Evolutionary conservation across 1,284 basidiomycete genomes (phyloP).

Genomic region (Papiliotrema laurentii): DNA sequence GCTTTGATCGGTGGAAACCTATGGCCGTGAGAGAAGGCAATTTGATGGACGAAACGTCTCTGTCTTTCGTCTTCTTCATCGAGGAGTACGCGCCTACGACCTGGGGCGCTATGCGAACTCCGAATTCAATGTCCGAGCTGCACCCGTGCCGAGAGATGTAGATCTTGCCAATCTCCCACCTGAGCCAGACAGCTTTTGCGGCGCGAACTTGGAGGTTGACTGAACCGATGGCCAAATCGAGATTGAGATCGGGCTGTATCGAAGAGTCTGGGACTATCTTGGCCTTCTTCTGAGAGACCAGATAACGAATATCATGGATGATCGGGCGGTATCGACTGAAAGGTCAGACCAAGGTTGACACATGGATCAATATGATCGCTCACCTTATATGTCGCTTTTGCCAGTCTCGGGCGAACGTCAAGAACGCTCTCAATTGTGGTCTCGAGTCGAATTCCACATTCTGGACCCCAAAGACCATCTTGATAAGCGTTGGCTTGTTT

Average conservation of each 20-base stretch:
- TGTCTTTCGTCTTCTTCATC: conserved; percentile 18
- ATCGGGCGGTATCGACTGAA: conserved; percentile 21
- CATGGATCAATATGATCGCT: conserved; percentile 2
- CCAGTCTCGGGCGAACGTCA: conserved; percentile 37
- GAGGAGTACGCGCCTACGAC: conserved; percentile 35
- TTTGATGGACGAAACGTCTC: conserved; percentile 27
- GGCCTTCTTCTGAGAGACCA: background rate
- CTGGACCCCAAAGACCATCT: conserved; percentile 14
- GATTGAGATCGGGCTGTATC: background rate
- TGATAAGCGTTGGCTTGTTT: background rate
- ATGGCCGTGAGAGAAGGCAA: conserved; percentile 16
- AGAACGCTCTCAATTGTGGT: conserved; percentile 33
- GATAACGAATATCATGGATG: conserved; percentile 10
- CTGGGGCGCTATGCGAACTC: conserved; percentile 31
- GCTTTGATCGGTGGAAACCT: conserved; percentile 9
- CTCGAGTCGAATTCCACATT: conserved; percentile 31
- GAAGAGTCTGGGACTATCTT: background rate
- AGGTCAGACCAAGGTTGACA: conserved; percentile 4
- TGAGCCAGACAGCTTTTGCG: conserved; percentile 36
- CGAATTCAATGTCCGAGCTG: conserved; percentile 22
- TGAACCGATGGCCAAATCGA: conserved; percentile 27
- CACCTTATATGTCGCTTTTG: conserved; percentile 28
- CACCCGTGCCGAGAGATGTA: conserved; percentile 18
- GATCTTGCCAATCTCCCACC: conserved; percentile 40
- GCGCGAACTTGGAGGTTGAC: conserved; percentile 29